Evolutionary conservation across 1,284 basidiomycete species (phyloP).

Genomic region (Ustilago xerochloae): DNA sequence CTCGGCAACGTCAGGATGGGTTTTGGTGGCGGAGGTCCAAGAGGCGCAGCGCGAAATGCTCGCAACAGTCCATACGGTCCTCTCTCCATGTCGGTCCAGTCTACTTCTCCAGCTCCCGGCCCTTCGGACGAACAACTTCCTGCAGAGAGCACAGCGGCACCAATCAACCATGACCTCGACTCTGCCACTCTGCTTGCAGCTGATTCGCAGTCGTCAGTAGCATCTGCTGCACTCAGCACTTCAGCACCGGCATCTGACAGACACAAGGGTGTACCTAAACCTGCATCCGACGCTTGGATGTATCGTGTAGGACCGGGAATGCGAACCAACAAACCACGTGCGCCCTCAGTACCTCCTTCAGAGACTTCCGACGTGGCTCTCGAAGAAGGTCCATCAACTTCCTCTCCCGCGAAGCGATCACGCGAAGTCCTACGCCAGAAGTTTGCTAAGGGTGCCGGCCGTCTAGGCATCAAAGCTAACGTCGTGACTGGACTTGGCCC

Average conservation of each 20-base stretch:
- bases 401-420: conserved; percentile 34
- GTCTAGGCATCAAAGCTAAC: conserved; percentile 52
- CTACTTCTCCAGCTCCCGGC: background rate
- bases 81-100: conserved; percentile 12
- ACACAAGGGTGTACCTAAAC: conserved; percentile 52
- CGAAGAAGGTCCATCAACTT: conserved; percentile 8
- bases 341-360: conserved; percentile 1
- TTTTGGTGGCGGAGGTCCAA: conserved; percentile 32
- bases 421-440: conserved; percentile 51
- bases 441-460: conserved; percentile 54
- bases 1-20: conserved; percentile 59
- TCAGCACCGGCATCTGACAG: conserved; percentile 24
- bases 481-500: conserved; percentile 25
- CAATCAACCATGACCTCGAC: background rate
- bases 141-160: background rate
- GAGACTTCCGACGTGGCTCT: conserved; percentile 12
- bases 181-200: background rate
- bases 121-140: background rate
- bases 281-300: conserved; percentile 54
- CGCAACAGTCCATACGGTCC: conserved; percentile 21
- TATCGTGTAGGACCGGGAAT: conserved; percentile 64
- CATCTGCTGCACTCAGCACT: conserved; percentile 7
- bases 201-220: background rate
- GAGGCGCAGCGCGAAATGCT: conserved; percentile 19
- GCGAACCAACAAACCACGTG: conserved; percentile 31